Conservation (phyloP, 257 asterid genomes). For the Solanum paucissectum region DNA sequence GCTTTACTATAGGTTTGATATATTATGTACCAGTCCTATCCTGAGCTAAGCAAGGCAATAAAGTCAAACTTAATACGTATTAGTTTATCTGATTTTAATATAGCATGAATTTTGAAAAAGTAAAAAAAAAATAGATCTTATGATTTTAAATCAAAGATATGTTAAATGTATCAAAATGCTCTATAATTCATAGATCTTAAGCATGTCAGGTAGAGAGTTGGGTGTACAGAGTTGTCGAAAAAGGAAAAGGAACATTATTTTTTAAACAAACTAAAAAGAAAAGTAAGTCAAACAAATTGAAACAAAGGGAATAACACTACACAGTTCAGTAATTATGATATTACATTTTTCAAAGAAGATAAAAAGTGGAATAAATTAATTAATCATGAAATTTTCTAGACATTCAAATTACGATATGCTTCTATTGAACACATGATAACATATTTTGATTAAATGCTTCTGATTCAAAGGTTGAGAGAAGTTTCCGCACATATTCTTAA, state of each 20-base stretch:
- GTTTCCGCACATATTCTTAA: neutral
- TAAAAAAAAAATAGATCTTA: too few species aligned
- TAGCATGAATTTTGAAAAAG: too few species aligned
- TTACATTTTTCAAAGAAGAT: neutral
- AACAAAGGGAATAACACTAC: neutral
- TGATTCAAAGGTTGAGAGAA: neutral
- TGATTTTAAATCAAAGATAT: too few species aligned
- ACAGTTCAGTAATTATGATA: neutral
- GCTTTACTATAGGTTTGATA: neutral
- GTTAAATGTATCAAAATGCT: too few species aligned
- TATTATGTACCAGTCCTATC: neutral
- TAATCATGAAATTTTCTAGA: accelerated
- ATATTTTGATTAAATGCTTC: neutral
- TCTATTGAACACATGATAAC: neutral
- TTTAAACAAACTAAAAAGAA: too few species aligned
- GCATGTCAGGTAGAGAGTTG: too few species aligned
- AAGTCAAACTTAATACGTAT: neutral
- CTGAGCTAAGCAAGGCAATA: neutral
- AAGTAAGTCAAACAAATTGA: neutral
- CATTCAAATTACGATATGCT: neutral
- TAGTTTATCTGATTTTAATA: too few species aligned
- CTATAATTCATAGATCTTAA: too few species aligned
- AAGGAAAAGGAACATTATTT: too few species aligned
- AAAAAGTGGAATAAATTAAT: neutral
- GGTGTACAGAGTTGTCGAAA: too few species aligned